These are phyloP conservation scores for Thymus quinquecostatus DNA, from an alignment of 257 asterid genomes.

Conservation along the genomic window DNA sequence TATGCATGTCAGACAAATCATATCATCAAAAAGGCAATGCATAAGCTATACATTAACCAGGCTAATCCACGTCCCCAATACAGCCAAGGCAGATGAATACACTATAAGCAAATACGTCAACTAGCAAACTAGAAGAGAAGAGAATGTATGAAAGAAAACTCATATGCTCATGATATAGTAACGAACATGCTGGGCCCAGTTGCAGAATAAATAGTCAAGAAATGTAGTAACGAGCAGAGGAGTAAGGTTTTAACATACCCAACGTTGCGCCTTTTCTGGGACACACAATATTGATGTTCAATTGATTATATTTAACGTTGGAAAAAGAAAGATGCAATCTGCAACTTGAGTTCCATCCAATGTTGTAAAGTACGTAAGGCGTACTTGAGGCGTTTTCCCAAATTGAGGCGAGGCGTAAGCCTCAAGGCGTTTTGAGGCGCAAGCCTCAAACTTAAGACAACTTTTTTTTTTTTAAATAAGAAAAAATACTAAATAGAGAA, in stretches of 20 bases:
- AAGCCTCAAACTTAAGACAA: too few relatives aligned
- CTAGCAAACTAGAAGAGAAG: neutral
- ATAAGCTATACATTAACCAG: neutral
- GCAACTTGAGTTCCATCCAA: too few relatives aligned
- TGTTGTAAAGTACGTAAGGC: too few relatives aligned
- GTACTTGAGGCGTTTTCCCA: too few relatives aligned
- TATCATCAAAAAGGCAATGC: slow-evolving; percentile 2
- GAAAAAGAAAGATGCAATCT: too few relatives aligned
- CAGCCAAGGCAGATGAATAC: neutral
- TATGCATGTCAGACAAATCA: slow-evolving; percentile 9
- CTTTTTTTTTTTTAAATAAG: too few relatives aligned
- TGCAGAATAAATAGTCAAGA: slow-evolving; percentile 23
- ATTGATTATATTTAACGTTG: slow-evolving; percentile 68
- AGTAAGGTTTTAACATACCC: slow-evolving; percentile 53
- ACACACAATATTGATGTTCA: slow-evolving; percentile 68
- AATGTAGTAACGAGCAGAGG: slow-evolving; percentile 11
- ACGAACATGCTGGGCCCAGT: neutral
- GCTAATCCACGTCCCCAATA: slow-evolving; percentile 6
- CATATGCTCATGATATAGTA: neutral
- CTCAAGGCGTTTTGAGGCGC: too few relatives aligned
- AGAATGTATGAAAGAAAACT: neutral
- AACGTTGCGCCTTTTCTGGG: slow-evolving; percentile 81
- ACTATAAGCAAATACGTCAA: neutral
- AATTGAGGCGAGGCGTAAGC: too few relatives aligned
- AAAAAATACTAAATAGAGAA: too few relatives aligned